These are phyloP conservation scores for Phaffia tasmanica DNA, from an alignment of 768 basidiomycete genomes.

Conservation along the genomic window DNA sequence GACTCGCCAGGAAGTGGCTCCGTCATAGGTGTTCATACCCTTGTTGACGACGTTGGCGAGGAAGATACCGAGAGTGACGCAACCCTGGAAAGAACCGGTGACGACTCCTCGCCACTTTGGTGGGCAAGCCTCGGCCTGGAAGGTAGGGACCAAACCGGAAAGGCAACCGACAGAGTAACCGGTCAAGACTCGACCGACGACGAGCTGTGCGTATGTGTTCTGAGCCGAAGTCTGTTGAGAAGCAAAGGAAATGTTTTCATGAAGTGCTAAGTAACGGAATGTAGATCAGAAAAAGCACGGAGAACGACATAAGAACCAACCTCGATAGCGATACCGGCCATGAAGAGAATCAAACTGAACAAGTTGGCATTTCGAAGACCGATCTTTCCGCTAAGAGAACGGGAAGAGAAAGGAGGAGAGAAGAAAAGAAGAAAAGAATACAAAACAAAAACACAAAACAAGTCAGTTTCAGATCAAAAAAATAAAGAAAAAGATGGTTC, in stretches of 20 bases:
- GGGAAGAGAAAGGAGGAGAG: not conserved
- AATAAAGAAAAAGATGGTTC: not conserved
- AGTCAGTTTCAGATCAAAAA: not conserved
- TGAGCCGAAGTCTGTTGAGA: no score
- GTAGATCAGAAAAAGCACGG: no score
- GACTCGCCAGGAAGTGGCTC: slow-evolving; percentile 19
- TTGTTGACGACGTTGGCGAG: slow-evolving; percentile 23
- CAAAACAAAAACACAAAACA: not conserved
- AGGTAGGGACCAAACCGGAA: slow-evolving; percentile 25
- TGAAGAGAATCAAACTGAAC: slow-evolving; percentile 22
- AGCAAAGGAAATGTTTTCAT: no score
- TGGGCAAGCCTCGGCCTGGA: slow-evolving; percentile 26
- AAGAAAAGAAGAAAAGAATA: not conserved
- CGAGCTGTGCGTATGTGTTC: slow-evolving; percentile 23
- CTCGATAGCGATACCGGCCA: slow-evolving; percentile 26
- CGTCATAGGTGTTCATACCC: slow-evolving; percentile 16
- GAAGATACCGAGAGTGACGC: slow-evolving; percentile 28
- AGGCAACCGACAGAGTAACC: slow-evolving; percentile 26
- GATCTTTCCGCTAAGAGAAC: slow-evolving; percentile 11
- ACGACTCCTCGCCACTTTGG: slow-evolving; percentile 25
- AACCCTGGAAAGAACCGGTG: slow-evolving; percentile 27
- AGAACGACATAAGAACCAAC: not conserved
- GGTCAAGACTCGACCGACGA: slow-evolving; percentile 25
- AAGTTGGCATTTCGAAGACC: slow-evolving; percentile 25
- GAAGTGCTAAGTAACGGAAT: no score